Conservation (phyloP, 2,329 filamentous ascomycete genomes). For the Apiospora koreana region DNA sequence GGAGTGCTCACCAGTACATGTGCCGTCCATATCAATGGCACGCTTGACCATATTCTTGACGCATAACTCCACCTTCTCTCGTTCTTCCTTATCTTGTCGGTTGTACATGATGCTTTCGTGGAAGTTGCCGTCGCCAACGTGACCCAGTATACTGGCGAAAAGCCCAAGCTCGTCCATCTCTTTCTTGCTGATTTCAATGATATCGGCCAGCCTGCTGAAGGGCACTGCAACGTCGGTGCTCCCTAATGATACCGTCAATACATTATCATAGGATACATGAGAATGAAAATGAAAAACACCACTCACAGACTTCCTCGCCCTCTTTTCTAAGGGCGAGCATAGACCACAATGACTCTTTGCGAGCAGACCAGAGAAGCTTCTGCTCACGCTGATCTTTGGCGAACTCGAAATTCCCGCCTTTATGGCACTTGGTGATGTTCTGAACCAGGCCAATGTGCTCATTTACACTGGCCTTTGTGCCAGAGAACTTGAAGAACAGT, state of each 20-base stretch:
- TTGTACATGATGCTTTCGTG: slow-evolving; percentile 92
- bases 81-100: slow-evolving; percentile 66
- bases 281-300: background rate
- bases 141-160: slow-evolving; percentile 85
- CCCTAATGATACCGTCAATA: slow-evolving; percentile 43
- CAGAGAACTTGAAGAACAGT: slow-evolving; percentile 84
- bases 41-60: slow-evolving; percentile 89
- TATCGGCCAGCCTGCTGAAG: slow-evolving; percentile 72
- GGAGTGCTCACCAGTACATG: slow-evolving; percentile 86
- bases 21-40: slow-evolving; percentile 93
- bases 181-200: slow-evolving; percentile 82
- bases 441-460: slow-evolving; percentile 75
- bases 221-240: slow-evolving; percentile 85
- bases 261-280: background rate
- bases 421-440: slow-evolving; percentile 64
- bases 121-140: slow-evolving; percentile 94
- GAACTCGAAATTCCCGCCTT: slow-evolving; percentile 72
- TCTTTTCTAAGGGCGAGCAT: slow-evolving; percentile 70
- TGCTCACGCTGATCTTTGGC: slow-evolving; percentile 71
- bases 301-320: slow-evolving; percentile 71
- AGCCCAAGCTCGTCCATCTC: slow-evolving; percentile 84
- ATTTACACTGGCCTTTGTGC: slow-evolving; percentile 73
- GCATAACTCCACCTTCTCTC: slow-evolving; percentile 74
- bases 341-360: slow-evolving; percentile 83
- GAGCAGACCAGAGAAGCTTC: slow-evolving; percentile 75